Evolutionary conservation across 768 basidiomycete genomes (phyloP).

Genomic region (Boletus rex-veris): DNA sequence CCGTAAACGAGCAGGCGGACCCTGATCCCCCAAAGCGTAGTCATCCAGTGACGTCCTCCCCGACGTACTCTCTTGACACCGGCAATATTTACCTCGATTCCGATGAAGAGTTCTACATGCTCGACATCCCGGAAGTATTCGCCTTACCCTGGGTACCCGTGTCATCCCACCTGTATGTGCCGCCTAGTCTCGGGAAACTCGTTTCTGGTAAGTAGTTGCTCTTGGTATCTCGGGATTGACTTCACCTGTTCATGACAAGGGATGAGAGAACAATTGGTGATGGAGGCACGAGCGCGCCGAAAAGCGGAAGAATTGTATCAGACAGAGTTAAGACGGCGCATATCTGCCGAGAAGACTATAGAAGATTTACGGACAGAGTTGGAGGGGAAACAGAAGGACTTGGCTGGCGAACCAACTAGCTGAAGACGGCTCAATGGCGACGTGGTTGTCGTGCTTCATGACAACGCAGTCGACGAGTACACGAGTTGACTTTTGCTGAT

Average conservation of each 20-base stretch:
- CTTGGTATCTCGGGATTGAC: not conserved
- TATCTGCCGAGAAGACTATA: constrained; percentile 28
- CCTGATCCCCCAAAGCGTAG: not conserved
- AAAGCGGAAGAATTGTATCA: constrained; percentile 32
- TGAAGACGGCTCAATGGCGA: not conserved
- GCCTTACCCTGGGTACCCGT: constrained; percentile 34
- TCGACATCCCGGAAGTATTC: constrained; percentile 33
- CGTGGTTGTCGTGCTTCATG: not conserved
- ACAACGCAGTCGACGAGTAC: not conserved
- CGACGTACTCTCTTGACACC: not conserved
- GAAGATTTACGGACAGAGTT: constrained; percentile 14
- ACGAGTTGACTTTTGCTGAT: no score
- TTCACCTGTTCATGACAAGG: constrained; percentile 8
- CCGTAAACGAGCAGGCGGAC: not conserved
- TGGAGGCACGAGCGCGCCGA: constrained; percentile 32
- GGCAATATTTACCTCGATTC: not conserved
- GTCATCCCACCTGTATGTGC: constrained; percentile 31
- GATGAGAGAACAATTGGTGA: constrained; percentile 35
- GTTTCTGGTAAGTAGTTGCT: constrained; percentile 29
- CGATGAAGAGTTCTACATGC: constrained; percentile 31
- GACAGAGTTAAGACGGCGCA: constrained; percentile 31
- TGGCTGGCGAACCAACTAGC: not conserved
- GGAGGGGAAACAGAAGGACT: not conserved
- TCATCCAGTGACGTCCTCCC: not conserved
- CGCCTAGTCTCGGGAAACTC: constrained; percentile 33